Evolutionary conservation across 352 stramenopile genomes (phyloP).

Genomic region (Phytophthora multivora): DNA sequence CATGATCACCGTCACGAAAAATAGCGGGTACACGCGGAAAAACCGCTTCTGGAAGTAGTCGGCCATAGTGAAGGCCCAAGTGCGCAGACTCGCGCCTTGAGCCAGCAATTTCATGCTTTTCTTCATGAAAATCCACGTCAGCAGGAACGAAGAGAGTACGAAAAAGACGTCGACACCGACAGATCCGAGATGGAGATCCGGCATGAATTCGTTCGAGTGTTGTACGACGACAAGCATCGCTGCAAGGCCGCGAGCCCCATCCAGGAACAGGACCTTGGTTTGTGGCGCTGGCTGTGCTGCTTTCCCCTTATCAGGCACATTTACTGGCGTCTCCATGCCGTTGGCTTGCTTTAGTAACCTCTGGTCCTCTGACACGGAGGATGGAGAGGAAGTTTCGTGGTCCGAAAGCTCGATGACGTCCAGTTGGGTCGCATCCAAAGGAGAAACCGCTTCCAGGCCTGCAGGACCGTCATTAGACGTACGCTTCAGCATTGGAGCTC

Average conservation of each 20-base stretch:
- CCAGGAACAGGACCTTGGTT: slow-evolving; percentile 27
- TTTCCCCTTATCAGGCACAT: neutral
- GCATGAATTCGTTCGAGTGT: slow-evolving; percentile 21
- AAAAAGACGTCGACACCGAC: slow-evolving; percentile 29
- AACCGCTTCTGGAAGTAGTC: slow-evolving; percentile 61
- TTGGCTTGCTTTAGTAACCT: slow-evolving; percentile 8
- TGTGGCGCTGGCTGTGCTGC: slow-evolving; percentile 1
- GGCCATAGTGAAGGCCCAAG: slow-evolving; percentile 19
- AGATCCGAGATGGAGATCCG: slow-evolving; percentile 18
- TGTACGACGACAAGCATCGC: slow-evolving; percentile 30
- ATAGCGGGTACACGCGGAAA: slow-evolving; percentile 61
- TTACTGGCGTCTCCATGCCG: neutral
- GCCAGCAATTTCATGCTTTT: slow-evolving; percentile 23
- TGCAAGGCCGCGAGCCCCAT: slow-evolving; percentile 21
- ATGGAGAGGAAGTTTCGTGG: neutral
- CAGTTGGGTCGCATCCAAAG: neutral
- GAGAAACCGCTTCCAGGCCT: neutral
- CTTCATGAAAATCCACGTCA: slow-evolving; percentile 29
- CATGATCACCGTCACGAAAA: slow-evolving; percentile 39
- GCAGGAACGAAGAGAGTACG: slow-evolving; percentile 26
- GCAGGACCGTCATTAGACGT: neutral
- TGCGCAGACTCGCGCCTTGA: slow-evolving; percentile 6
- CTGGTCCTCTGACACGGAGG: slow-evolving; percentile 10
- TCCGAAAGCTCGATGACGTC: slow-evolving; percentile 8
- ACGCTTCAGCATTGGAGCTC: neutral